Evolutionary conservation across 441 rosid genomes (phyloP), one percentile per base, ranked within the genome.

Genomic region (Erysimum cheiri): DNA sequence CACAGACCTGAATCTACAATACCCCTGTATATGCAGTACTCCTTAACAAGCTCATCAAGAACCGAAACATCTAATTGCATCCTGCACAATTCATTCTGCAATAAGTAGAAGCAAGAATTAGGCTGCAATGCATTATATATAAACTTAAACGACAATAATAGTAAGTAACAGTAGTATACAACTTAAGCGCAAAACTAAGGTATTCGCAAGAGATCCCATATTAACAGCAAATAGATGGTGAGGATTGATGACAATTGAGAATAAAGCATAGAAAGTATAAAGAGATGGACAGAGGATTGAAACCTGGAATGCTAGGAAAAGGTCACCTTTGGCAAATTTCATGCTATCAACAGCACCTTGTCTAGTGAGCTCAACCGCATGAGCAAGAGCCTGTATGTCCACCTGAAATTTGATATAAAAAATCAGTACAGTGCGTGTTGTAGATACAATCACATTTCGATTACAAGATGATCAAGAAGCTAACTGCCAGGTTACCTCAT

Each of bases 301-400:
- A 59, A 77, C 98, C 92, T 91, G 96, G 81, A 94, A 94, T 70
- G 98, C 98, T 80, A 80, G 92, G 80, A 81, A 85, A 69, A 94
- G 78, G 81, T 89, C 97, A 74, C 97, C 97, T 83, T 88, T 92
- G 9, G 96, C 88, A 82, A 89, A 88, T 82, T 86, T 90, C 89
- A 94, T 82, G 82, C 98, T 91, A 71, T 91, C 97, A 81, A 94
- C 83, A 24, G 98, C 98, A 55, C 96, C 96, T 84, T 94, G 97
- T 79, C 98, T 87, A 59, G 91, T 86, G 71, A 94, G 89, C 78
- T 87, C 92, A 46, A 94, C 98, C 26, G 97, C 97, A 87, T 94
- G 97, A 28, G 92, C 96, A 80, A 94, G 96, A 76, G 98, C 96
- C 74, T 94, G 98, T 69, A 94, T 87, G 71, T 94, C 98, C 77